Evolutionary conservation across 805 yeast genomes (phyloP).

Genomic region (Spathaspora gorwiae): DNA sequence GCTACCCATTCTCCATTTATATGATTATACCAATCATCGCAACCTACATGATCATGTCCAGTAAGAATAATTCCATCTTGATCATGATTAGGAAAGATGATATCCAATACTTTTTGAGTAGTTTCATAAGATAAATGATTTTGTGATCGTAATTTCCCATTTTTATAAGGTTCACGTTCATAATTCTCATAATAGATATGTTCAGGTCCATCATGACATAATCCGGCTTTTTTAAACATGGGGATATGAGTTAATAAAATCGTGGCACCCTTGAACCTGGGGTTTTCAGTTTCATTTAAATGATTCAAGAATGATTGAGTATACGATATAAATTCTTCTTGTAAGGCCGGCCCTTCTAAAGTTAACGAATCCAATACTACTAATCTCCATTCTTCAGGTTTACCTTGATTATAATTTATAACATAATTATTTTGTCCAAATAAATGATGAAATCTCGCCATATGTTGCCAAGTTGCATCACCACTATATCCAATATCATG

Average conservation of each 20-base stretch:
- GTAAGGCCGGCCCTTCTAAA: constrained; percentile 86
- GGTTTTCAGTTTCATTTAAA: constrained; percentile 44
- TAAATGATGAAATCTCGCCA: constrained; percentile 66
- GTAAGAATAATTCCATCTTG: constrained; percentile 79
- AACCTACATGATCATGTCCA: constrained; percentile 97
- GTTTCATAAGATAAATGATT: constrained; percentile 73
- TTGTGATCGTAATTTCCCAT: constrained; percentile 72
- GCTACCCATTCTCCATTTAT: constrained; percentile 55
- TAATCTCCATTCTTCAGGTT: constrained; percentile 74
- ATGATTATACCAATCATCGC: constrained; percentile 61
- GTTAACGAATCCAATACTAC: constrained; percentile 83
- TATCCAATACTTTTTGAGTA: constrained; percentile 61
- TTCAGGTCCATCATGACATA: constrained; percentile 84
- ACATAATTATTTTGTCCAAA: constrained; percentile 87
- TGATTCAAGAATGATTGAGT: constrained; percentile 72
- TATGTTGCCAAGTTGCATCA: constrained; percentile 88
- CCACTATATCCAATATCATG: constrained; percentile 96
- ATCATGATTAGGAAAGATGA: constrained; percentile 58
- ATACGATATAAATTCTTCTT: constrained; percentile 59
- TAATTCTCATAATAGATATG: constrained; percentile 45
- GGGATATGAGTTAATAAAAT: constrained; percentile 87
- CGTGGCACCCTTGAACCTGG: constrained; percentile 67
- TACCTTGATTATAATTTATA: constrained; percentile 60
- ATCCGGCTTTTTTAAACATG: constrained; percentile 72
- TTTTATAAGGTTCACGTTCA: constrained; percentile 60